phyloP scores from a whole-genome alignment of 2,329 filamentous ascomycete genomes.

The Thelonectria rubi region DNA sequence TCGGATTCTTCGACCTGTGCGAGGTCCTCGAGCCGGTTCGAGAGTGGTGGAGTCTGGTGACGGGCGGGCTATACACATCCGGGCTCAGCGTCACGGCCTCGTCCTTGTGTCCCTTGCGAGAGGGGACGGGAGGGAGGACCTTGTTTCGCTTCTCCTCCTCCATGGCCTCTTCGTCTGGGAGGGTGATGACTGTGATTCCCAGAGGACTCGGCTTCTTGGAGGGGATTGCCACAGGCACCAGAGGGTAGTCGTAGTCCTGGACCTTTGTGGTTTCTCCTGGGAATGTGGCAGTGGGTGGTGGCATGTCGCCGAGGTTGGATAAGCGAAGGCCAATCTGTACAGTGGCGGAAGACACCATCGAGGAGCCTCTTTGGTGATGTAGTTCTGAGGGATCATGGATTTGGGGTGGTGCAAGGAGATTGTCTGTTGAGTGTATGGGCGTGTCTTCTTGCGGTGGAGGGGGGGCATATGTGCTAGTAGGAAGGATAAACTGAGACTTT shows the following conservation, averaged over 20 bases:
- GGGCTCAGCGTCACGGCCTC: constrained; percentile 57
- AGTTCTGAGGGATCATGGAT: constrained; percentile 50
- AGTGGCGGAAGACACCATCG: constrained; percentile 71
- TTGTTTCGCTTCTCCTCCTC: constrained; percentile 36
- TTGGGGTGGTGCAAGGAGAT: constrained; percentile 53
- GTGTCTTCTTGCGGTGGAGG: constrained; percentile 25
- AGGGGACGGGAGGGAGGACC: constrained; percentile 50
- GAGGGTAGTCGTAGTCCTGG: constrained; percentile 48
- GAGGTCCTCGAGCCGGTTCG: constrained; percentile 26
- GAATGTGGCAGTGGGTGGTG: constrained; percentile 39
- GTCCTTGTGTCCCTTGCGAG: constrained; percentile 34
- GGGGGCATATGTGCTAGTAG: constrained; percentile 57
- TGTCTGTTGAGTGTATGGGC: constrained; percentile 17
- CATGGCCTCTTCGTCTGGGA: constrained; percentile 36
- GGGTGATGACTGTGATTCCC: constrained; percentile 40
- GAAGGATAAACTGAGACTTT: constrained; percentile 50
- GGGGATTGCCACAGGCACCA: constrained; percentile 31
- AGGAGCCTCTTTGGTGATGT: constrained; percentile 67
- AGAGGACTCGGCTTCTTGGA: constrained; percentile 38
- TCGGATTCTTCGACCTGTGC: constrained; percentile 30
- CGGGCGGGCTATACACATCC: constrained; percentile 59
- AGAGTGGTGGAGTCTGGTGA: constrained; percentile 20
- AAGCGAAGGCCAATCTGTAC: constrained; percentile 77
- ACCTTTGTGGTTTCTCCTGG: constrained; percentile 44
- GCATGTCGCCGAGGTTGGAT: constrained; percentile 65